Base-by-base conservation (phyloP, 306 rosid genomes). In the Myrica gale region DNA sequence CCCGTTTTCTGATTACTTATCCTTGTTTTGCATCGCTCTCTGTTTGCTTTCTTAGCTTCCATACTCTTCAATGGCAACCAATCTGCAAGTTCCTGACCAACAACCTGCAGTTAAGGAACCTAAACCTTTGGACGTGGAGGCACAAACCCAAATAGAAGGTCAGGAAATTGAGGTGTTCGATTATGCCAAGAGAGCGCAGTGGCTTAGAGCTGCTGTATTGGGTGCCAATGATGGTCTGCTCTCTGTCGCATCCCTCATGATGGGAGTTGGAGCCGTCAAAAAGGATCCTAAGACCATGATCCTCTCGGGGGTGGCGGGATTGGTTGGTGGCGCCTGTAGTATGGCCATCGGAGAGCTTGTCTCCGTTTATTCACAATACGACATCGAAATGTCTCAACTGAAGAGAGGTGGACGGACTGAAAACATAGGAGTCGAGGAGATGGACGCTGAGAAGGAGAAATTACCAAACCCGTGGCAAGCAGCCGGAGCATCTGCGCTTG, bases 281-380 rank as follows among this genome's bases (percentile, higher is more conserved):
- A 50, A 79, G 23, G 88, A 85, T 39, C 74, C 56, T 4, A 76
- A 78, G 74, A 81, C 71, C 1, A 85, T 85, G 88, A 72, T 82
- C 41, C 72, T 85, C 12, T 72, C 83, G 0, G 88, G 88, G 0
- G 39, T 85, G 0, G 88, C 83, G 1, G 85, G 88, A 9, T 23
- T 81, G 68, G 60, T 81, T 0, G 85, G 74, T 1, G 85, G 88
- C 2, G 85, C 88, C 6, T 85, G 88, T 44, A 78, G 85, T 39
- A 85, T 85, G 88, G 85, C 88, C 9, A 78, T 85, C 0, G 88
- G 88, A 15, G 88, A 85, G 81, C 73, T 78, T 17, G 83, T 85
- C 6, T 85, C 85, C 3, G 88, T 85, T 6, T 79, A 81, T 68
- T 81, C 88, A 0, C 88, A 81, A n/a, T 79, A 82, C 23, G 85